Evolutionary conservation across 768 basidiomycete species (phyloP), one percentile per base, ranked within the genome.

Genomic region (Butyriboletus loyo): DNA sequence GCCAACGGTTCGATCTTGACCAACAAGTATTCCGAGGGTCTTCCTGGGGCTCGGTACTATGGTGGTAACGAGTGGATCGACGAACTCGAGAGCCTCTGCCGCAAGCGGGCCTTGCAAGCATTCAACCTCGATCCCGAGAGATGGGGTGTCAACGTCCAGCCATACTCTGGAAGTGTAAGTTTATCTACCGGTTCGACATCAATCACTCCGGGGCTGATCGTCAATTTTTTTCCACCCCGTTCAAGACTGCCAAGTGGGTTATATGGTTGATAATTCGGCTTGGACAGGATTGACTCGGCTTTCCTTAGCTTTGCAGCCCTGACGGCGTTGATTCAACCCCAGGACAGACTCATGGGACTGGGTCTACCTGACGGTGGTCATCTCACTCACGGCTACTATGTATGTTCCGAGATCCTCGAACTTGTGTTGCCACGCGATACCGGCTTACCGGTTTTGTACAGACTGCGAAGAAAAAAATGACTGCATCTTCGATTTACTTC

Each of bases 381-480:
- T 72, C 83, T 97, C 61, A 98, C 94, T 31, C 96, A 98, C 68
- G 96, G 96, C 28, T 96, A 96, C 79, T 99, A 95, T 74, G 89
- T 90, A 65, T 61, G 84, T 76, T 24, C 17, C 25, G 15, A 27
- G 7, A 36, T 25, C 6, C 28, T 25, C n/a, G 22, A 25, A 25
- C 32, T 39, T 36, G 9, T 48, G 41, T 49, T n/a, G 36, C 27
- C 0, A 31, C 9, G 40, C 49, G 31, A 27, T 15, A 8, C 24
- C n/a, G 36, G 36, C 49, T 54, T 19, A 55, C 38, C 19, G 44
- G 36, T 59, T 21, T 54, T 38, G 31, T 41, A 17, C 62, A 92
- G 89, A 96, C 93, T 51, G 92, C 93, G 54, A 98, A 98, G 78
- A 97, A 98, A 81, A 98, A 99, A 76, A 98, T 99, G 86, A 98